Percentiles rank a stretch among this genome's conserved stretches.
Conservation (phyloP, 306 rosid genomes). For the Citrullus mucosospermus region DNA sequence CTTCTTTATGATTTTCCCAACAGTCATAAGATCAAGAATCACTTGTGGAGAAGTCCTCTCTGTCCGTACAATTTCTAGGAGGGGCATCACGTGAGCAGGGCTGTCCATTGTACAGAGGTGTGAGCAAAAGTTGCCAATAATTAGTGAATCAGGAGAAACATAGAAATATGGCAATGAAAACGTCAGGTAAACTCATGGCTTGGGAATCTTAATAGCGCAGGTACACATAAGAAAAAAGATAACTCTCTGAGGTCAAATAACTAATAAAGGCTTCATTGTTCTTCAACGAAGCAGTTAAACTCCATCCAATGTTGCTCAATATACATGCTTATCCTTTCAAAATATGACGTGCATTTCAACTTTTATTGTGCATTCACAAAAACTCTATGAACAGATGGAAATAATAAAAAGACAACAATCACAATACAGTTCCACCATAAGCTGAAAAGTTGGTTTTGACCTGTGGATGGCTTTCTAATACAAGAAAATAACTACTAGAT, state of each 20-base stretch:
- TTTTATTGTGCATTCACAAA: background rate
- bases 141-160: background rate
- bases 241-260: background rate
- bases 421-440: background rate
- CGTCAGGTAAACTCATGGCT: background rate
- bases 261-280: background rate
- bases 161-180: background rate
- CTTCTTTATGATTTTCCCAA: conserved; percentile 84
- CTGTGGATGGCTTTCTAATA: background rate
- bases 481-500: background rate
- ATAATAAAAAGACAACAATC: background rate
- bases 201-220: background rate
- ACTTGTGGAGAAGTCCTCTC: conserved; percentile 79
- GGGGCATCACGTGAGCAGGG: conserved; percentile 99
- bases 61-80: conserved; percentile 87
- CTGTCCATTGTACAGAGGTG: conserved; percentile 38
- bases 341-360: background rate
- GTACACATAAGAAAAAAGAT: background rate
- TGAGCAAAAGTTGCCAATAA: conserved; percentile 9
- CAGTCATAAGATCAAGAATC: conserved; percentile 70
- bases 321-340: background rate
- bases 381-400: background rate
- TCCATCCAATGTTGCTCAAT: background rate
- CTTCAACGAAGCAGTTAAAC: background rate
- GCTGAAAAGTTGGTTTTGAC: background rate